Conservation (phyloP, 2,329 filamentous ascomycete genomes). For the Verticillium longisporum region DNA sequence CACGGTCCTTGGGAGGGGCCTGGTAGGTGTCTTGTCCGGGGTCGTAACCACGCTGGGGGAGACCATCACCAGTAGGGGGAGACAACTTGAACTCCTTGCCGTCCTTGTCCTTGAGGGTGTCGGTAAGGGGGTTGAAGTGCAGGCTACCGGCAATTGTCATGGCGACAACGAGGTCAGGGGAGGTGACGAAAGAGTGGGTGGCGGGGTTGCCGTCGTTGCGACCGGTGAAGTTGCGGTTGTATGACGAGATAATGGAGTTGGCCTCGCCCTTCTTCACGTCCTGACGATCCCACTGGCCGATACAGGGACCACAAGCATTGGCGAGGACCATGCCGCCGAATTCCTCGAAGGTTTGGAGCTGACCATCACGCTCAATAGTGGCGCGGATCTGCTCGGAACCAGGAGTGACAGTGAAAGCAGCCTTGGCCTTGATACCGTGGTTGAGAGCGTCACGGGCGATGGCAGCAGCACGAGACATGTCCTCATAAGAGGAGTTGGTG, state of each 20-base stretch:
- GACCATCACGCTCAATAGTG: slow-evolving; percentile 84
- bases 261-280: slow-evolving; percentile 92
- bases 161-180: slow-evolving; percentile 82
- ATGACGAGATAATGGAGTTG: slow-evolving; percentile 97
- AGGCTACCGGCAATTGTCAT: slow-evolving; percentile 77
- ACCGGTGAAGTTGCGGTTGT: slow-evolving; percentile 99
- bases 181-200: slow-evolving; percentile 89
- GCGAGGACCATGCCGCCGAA: slow-evolving; percentile 92
- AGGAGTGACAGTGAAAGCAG: slow-evolving; percentile 89
- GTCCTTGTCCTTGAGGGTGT: slow-evolving; percentile 87
- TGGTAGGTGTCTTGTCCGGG: slow-evolving; percentile 92
- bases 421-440: slow-evolving; percentile 90
- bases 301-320: slow-evolving; percentile 90
- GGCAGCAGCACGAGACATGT: slow-evolving; percentile 89
- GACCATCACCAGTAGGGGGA: slow-evolving; percentile 71
- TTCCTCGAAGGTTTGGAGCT: slow-evolving; percentile 91
- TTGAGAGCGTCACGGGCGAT: slow-evolving; percentile 87
- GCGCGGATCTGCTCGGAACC: slow-evolving; percentile 96
- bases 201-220: slow-evolving; percentile 95
- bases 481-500: slow-evolving; percentile 83
- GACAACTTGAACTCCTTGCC: slow-evolving; percentile 92
- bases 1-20: slow-evolving; percentile 77
- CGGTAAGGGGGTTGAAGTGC: slow-evolving; percentile 91
- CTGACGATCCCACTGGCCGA: slow-evolving; percentile 89
- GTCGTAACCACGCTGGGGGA: slow-evolving; percentile 80